Evolutionary conservation across 352 stramenopile genomes (phyloP), one percentile per base, ranked within the genome.

Genomic region (Plasmopara viticola): DNA sequence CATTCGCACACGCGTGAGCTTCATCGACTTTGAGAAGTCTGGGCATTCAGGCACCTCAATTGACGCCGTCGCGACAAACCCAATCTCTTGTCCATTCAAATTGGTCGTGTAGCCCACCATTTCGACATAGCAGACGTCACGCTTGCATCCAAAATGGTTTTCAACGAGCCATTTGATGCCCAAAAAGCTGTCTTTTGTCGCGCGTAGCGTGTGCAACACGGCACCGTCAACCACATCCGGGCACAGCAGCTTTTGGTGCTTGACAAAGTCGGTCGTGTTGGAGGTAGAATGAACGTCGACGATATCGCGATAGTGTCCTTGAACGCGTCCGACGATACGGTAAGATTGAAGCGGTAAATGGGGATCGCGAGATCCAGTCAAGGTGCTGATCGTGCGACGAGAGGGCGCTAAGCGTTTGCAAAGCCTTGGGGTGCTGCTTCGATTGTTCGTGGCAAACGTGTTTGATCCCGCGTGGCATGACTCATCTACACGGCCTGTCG

Each of bases 301-400:
- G 14, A 84, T 78, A 46, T 78, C 70, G 10, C 60, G 57, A 51
- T 77, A 80, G 48, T 71, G 66, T 20, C 72, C 72, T 61, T 84
- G 72, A 10, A 84, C 59, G 6, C 57, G 63, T 1, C 72, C 72
- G 29, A 78, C 76, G 12, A 60, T 77, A 17, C 72, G 69, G 49
- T 64, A 78, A 13, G 69, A 69, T 53, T 70, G 69, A 18, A 80
- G 56, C 12, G 53, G 48, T 25, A 45, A 49, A 25, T 30, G 41
- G 5, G 40, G 25, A n/a, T 69, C 55, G 2, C 39, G 61, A 9
- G 30, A 43, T 30, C 44, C 47, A 7, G 37, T 39, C 7, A 45
- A 56, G 4, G 43, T 47, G 3, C 53, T 56, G 12, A 56, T 44
- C 0, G 59, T 63, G 9, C 57, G 54, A 10, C 56, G 56, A 0